Percentiles rank a stretch among this genome's conserved stretches.
phyloP scores from a whole-genome alignment of 495 filamentous ascomycete genomes.

The Penicillium atrosanguineum region DNA sequence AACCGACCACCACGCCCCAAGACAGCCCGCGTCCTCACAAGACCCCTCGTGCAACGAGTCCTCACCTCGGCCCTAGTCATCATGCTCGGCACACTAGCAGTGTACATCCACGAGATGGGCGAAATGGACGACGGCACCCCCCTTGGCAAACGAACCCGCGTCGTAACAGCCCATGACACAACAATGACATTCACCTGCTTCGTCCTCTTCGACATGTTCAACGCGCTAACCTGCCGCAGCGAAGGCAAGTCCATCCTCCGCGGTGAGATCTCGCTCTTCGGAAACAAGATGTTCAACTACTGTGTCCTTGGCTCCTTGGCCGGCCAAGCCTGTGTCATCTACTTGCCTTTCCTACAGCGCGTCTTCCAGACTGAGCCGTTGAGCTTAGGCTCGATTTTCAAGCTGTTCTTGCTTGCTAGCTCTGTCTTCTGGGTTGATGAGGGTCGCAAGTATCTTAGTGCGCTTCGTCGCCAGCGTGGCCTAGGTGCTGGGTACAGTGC shows the following conservation, averaged over 20 bases:
- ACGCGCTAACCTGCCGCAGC: constrained; percentile 88
- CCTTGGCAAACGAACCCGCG: constrained; percentile 46
- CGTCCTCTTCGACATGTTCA: constrained; percentile 99
- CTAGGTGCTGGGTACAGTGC: constrained; percentile 44
- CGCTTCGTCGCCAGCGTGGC: constrained; percentile 31
- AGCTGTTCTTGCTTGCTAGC: constrained; percentile 72
- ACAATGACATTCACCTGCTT: constrained; percentile 99
- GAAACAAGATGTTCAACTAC: constrained; percentile 94
- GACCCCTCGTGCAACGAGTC: constrained; percentile 74
- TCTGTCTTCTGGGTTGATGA: constrained; percentile 95
- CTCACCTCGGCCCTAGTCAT: constrained; percentile 86
- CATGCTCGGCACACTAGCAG: constrained; percentile 84
- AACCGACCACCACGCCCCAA: constrained; percentile 80
- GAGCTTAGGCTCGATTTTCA: constrained; percentile 64
- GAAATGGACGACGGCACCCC: constrained; percentile 46
- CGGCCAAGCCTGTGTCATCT: constrained; percentile 87
- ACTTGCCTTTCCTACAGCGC: constrained; percentile 86
- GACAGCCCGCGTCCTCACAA: constrained; percentile 82
- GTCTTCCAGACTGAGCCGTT: constrained; percentile 95
- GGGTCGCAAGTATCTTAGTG: constrained; percentile 66
- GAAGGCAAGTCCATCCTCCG: constrained; percentile 84
- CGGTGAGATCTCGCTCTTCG: constrained; percentile 77
- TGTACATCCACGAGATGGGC: constrained; percentile 88
- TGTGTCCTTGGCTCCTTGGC: constrained; percentile 79
- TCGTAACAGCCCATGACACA: constrained; percentile 88